Percentiles rank a stretch among this genome's conserved stretches.
phyloP scores from a whole-genome alignment of 176 grass and related monocot genomes.

The Avena insularis region DNA sequence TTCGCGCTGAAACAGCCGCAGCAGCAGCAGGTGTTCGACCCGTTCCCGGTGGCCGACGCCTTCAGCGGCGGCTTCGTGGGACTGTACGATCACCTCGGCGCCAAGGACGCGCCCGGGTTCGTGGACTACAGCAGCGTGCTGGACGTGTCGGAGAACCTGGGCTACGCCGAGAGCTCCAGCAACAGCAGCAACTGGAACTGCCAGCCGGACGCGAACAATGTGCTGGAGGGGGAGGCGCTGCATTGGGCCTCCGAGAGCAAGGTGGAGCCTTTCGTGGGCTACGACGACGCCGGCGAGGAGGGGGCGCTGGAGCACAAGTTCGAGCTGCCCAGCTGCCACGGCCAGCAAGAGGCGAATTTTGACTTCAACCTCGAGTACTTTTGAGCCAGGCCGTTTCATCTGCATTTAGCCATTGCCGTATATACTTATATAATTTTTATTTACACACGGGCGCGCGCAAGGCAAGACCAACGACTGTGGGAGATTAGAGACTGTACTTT shows the following conservation, averaged over 20 bases:
- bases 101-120: conserved; percentile 44
- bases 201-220: conserved; percentile 46
- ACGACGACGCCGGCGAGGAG: conserved; percentile 42
- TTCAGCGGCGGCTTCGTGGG: conserved; percentile 53
- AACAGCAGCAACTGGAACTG: conserved; percentile 87
- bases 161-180: conserved; percentile 80
- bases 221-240: conserved; percentile 55
- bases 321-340: conserved; percentile 51
- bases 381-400: conserved; percentile 23
- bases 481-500: conserved; percentile 50
- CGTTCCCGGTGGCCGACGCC: conserved; percentile 65
- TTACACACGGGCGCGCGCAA: conserved; percentile 27
- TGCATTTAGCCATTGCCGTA: conserved; percentile 27
- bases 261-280: conserved; percentile 19
- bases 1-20: conserved; percentile 19
- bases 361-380: conserved; percentile 85
- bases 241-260: conserved; percentile 71
- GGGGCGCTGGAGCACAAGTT: conserved; percentile 63
- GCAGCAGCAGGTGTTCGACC: conserved; percentile 60
- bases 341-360: conserved; percentile 54
- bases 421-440: conserved; percentile 39
- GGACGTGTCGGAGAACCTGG: conserved; percentile 78
- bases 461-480: not conserved
- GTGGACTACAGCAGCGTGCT: conserved; percentile 74
- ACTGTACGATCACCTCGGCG: conserved; percentile 38